Conservation (phyloP, 2,329 filamentous ascomycete species). For the Acephala macrosclerotiorum region DNA sequence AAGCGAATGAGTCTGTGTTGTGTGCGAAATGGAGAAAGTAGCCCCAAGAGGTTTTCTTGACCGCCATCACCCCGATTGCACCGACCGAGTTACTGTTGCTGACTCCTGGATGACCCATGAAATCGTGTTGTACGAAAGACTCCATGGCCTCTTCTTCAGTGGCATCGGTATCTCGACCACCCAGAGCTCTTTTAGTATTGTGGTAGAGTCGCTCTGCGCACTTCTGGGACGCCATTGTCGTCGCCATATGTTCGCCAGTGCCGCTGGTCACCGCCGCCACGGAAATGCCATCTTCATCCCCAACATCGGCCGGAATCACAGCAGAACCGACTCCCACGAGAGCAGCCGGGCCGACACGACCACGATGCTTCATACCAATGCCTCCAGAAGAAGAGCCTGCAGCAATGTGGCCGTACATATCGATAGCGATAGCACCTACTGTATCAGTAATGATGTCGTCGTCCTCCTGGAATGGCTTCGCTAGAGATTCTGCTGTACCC, state of each 20-base stretch:
- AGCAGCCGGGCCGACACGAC: constrained; percentile 89
- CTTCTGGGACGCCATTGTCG: constrained; percentile 86
- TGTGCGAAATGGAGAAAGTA: constrained; percentile 92
- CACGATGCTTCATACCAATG: constrained; percentile 97
- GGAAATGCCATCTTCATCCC: constrained; percentile 71
- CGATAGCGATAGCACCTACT: constrained; percentile 93
- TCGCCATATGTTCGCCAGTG: constrained; percentile 98
- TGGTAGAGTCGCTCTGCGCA: constrained; percentile 88
- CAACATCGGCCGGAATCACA: constrained; percentile 78
- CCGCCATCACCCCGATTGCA: constrained; percentile 88
- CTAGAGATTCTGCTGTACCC: constrained; percentile 33
- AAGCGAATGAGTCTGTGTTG: constrained; percentile 88
- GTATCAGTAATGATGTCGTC: constrained; percentile 83
- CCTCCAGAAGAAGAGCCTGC: constrained; percentile 96
- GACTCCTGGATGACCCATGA: constrained; percentile 91
- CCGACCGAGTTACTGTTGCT: constrained; percentile 79
- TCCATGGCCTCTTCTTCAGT: constrained; percentile 81
- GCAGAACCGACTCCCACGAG: constrained; percentile 91
- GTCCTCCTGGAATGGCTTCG: constrained; percentile 14
- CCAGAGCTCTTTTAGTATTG: constrained; percentile 64
- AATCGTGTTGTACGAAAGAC: constrained; percentile 85
- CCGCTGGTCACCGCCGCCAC: constrained; percentile 91
- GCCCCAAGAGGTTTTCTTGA: constrained; percentile 82
- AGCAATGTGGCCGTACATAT: constrained; percentile 84
- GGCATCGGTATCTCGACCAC: constrained; percentile 69